Evolutionary conservation across 2,329 filamentous ascomycete genomes (phyloP).

Genomic region (Didymella sp.): DNA sequence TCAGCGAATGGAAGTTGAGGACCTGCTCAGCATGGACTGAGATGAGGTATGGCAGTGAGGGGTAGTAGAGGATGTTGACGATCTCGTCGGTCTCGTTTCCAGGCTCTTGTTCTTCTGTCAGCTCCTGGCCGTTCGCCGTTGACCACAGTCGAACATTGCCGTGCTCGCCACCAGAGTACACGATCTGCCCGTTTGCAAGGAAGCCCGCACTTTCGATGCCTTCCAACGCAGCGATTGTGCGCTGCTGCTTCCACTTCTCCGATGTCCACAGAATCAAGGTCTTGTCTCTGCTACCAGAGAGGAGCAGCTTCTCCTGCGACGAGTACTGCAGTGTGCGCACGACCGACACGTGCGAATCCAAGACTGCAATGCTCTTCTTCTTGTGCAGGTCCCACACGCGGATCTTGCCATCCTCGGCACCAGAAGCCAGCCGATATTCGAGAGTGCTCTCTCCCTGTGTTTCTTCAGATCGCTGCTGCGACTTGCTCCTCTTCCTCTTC

Average conservation of each 20-base stretch:
- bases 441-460: constrained; percentile 56
- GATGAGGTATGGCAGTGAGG: constrained; percentile 72
- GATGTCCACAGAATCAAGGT: constrained; percentile 93
- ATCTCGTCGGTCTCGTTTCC: constrained; percentile 70
- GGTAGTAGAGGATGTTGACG: constrained; percentile 72
- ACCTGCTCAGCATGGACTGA: constrained; percentile 91
- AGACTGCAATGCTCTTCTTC: constrained; percentile 74
- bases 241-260: constrained; percentile 80
- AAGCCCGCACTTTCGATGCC: constrained; percentile 86
- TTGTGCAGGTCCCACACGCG: constrained; percentile 91
- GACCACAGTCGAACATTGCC: constrained; percentile 86
- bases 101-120: constrained; percentile 74
- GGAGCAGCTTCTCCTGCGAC: constrained; percentile 71
- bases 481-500: constrained; percentile 53
- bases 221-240: constrained; percentile 84
- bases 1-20: constrained; percentile 73
- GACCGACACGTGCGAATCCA: constrained; percentile 94
- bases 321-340: constrained; percentile 89
- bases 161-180: constrained; percentile 85
- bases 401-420: constrained; percentile 92
- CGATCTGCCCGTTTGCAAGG: constrained; percentile 70
- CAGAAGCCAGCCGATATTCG: constrained; percentile 83
- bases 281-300: constrained; percentile 90
- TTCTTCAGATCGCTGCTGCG: constrained; percentile 54
- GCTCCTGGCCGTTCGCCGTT: constrained; percentile 75